A percentile compares a stretch with the other conserved stretches of the same genome.
Conservation (phyloP, 495 filamentous ascomycete genomes). For the Xylaria telfairii region DNA sequence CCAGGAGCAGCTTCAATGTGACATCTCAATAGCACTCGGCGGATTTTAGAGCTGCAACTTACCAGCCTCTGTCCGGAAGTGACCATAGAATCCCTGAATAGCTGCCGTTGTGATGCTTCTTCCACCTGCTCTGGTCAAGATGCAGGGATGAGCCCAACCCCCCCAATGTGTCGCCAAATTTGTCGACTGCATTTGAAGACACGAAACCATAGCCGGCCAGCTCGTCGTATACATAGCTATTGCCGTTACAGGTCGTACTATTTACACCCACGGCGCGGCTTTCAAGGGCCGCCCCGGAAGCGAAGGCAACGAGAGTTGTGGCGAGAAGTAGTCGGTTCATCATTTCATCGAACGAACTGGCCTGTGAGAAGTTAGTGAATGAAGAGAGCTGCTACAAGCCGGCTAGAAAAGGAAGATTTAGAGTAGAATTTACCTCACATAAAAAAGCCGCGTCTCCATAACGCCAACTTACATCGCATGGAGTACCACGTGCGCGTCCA, state of each 20-base stretch:
- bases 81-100: conserved; percentile 71
- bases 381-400: not conserved
- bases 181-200: conserved; percentile 64
- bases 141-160: conserved; percentile 73
- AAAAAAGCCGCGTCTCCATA: not conserved
- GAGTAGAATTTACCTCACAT: conserved; percentile 1
- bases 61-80: conserved; percentile 78
- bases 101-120: conserved; percentile 54
- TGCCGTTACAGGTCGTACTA: conserved; percentile 61
- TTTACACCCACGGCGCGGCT: conserved; percentile 23
- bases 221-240: conserved; percentile 69
- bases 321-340: conserved; percentile 18
- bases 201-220: conserved; percentile 76
- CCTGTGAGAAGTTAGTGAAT: not conserved
- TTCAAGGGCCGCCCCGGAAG: conserved; percentile 24
- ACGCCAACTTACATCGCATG: not conserved
- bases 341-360: conserved; percentile 14
- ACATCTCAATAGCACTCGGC: conserved; percentile 27
- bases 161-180: conserved; percentile 75
- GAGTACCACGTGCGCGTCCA: not conserved
- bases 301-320: conserved; percentile 19
- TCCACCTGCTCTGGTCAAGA: conserved; percentile 68
- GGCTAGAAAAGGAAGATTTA: conserved; percentile 31
- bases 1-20: not conserved
- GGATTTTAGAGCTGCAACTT: conserved; percentile 25